A percentile compares a stretch with the other conserved stretches of the same genome.
These are phyloP conservation scores for Lichtheimia ornata DNA, from an alignment of 371 early-diverging fungal genomes.

Conservation along the genomic window DNA sequence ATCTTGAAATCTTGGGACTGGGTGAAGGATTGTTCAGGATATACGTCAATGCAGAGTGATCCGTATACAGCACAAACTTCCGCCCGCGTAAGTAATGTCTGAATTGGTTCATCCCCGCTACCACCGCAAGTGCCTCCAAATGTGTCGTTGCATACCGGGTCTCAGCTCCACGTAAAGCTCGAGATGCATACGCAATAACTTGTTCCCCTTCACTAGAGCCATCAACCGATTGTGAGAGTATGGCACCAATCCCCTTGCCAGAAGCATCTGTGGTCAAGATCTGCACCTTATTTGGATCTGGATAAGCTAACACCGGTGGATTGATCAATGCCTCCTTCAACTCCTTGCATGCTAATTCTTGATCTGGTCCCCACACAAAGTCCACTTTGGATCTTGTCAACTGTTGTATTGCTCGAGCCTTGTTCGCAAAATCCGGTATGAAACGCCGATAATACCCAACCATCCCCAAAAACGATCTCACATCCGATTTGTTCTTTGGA, in stretches of 20 bases:
- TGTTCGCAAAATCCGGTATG: slow-evolving; percentile 20
- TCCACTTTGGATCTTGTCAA: slow-evolving; percentile 14
- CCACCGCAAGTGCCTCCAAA: slow-evolving; percentile 35
- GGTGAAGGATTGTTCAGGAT: slow-evolving; percentile 6
- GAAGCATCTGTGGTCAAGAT: slow-evolving; percentile 16
- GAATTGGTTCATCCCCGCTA: slow-evolving; percentile 30
- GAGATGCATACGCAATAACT: slow-evolving; percentile 15
- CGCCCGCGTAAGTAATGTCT: slow-evolving; percentile 28
- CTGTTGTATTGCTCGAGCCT: slow-evolving; percentile 12
- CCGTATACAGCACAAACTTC: slow-evolving; percentile 10
- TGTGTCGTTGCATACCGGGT: slow-evolving; percentile 17
- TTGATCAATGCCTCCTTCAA: slow-evolving; percentile 7
- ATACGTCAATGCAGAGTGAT: slow-evolving; percentile 5
- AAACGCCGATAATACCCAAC: slow-evolving; percentile 36
- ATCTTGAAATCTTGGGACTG: slow-evolving; percentile 6
- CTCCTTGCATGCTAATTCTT: slow-evolving; percentile 19
- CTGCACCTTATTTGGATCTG: slow-evolving; percentile 15
- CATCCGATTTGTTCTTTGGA: slow-evolving; percentile 13
- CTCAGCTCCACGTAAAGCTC: slow-evolving; percentile 6
- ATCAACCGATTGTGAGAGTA: slow-evolving; percentile 26
- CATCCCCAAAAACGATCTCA: slow-evolving; percentile 28
- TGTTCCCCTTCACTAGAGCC: slow-evolving; percentile 13
- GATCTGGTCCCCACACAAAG: slow-evolving; percentile 12
- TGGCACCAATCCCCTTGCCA: slow-evolving; percentile 25
- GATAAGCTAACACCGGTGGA: slow-evolving; percentile 11